Evolutionary conservation across 371 early-diverging fungal genomes (phyloP), one percentile per base, ranked within the genome.

Genomic region (Fennellomyces sp.): DNA sequence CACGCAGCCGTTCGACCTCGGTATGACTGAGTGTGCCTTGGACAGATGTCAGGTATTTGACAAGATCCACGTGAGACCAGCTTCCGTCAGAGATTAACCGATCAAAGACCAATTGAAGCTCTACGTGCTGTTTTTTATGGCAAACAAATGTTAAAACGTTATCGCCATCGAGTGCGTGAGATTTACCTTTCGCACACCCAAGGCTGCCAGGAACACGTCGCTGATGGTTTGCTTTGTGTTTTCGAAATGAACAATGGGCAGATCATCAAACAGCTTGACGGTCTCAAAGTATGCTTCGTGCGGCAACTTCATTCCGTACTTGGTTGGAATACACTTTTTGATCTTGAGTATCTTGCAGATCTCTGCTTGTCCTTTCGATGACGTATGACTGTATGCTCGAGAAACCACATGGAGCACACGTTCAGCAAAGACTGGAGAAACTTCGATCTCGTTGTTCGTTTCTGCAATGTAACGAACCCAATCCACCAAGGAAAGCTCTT

Each of bases 41-140:
- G 21, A 92, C 84, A 2, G 88, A 81, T 0, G 90, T 82, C 7
- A 96, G 75, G 59, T 94, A 95, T 60, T 92, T 93, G 27, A 91
- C 82, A 2, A 96, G 77, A 57, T 94, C 91, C 25, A 88, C 75
- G 55, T 94, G 92, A 45, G 94, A 92, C 95, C 95, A 96, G 42
- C 89, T 89, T 21, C 94, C 85, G 10, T 88, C 88, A 10, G 85
- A 84, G 35, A 88, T 83, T 31, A 96, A 71, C 27, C 95, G 80
- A 63, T 91, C 89, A 80, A 96, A 94, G 7, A 96, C 84, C 56
- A 93, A 61, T 67, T 94, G 94, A 28, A 95, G 66, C 15, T 95
- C 94, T 1, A 95, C 93, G 63, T 93, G 90, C 80, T 92, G 72
- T 21, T 11, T 39, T 15, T 3, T 5, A 56, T 30, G 21, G 41